phyloP scores from a whole-genome alignment of 495 filamentous ascomycete species.

The Hyaloscypha variabilis region DNA sequence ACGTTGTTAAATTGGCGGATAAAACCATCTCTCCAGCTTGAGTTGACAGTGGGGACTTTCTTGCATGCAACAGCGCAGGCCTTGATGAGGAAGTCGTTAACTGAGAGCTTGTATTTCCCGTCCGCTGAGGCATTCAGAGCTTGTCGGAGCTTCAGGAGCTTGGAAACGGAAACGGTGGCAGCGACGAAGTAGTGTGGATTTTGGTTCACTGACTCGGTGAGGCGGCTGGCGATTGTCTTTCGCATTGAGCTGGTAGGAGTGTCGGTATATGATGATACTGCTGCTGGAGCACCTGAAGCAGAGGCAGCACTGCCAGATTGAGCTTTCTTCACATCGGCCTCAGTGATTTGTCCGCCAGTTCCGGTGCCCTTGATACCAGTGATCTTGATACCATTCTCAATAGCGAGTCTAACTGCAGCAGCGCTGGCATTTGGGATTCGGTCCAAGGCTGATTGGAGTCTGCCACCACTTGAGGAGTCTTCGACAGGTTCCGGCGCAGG shows the following conservation, averaged over 20 bases:
- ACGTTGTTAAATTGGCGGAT: slow-evolving; percentile 92
- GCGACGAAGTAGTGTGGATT: slow-evolving; percentile 99
- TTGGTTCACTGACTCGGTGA: slow-evolving; percentile 84
- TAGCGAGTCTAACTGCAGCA: slow-evolving; percentile 76
- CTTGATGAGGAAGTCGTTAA: slow-evolving; percentile 99
- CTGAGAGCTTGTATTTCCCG: slow-evolving; percentile 96
- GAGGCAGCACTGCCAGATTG: slow-evolving; percentile 43
- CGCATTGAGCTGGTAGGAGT: slow-evolving; percentile 89
- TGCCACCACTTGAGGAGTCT: slow-evolving; percentile 73
- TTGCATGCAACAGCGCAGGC: slow-evolving; percentile 83
- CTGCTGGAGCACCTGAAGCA: slow-evolving; percentile 49
- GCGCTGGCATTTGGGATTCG: slow-evolving; percentile 73
- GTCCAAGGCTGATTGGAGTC: slow-evolving; percentile 80
- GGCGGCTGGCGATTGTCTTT: slow-evolving; percentile 92
- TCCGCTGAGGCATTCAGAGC: slow-evolving; percentile 87
- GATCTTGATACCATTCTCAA: slow-evolving; percentile 82
- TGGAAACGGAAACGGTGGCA: slow-evolving; percentile 81
- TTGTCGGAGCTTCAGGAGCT: slow-evolving; percentile 93
- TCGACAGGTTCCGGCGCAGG: slow-evolving; percentile 64
- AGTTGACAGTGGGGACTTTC: slow-evolving; percentile 96
- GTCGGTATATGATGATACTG: slow-evolving; percentile 73
- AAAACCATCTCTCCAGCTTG: slow-evolving; percentile 85
- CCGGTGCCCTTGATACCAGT: slow-evolving; percentile 86
- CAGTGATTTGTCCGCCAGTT: slow-evolving; percentile 83
- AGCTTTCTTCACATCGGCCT: slow-evolving; percentile 88